Conservation (phyloP, 2,329 filamentous ascomycete genomes). For the Fusarium sp. region DNA sequence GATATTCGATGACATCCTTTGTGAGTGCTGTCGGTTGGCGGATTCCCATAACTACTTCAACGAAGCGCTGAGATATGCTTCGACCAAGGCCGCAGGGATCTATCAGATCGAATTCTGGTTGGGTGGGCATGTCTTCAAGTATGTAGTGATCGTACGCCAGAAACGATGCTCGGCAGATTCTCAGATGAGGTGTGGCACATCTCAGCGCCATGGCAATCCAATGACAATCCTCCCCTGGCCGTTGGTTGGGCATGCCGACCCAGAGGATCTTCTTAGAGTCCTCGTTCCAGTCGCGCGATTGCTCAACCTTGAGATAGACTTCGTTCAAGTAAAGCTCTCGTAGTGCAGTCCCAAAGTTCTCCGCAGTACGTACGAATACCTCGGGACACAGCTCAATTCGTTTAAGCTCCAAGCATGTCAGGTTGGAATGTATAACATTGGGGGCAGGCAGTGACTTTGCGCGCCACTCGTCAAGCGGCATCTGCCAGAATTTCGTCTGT, state of each 20-base stretch:
- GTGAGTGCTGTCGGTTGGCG: slow-evolving; percentile 54
- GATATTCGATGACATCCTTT: slow-evolving; percentile 54
- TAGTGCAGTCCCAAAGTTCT: slow-evolving; percentile 56
- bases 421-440: slow-evolving; percentile 53
- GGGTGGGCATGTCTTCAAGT: slow-evolving; percentile 48
- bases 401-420: slow-evolving; percentile 61
- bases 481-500: slow-evolving; percentile 55
- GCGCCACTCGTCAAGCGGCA: slow-evolving; percentile 57
- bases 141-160: slow-evolving; percentile 60
- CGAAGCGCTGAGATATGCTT: slow-evolving; percentile 60
- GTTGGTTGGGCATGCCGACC: slow-evolving; percentile 61
- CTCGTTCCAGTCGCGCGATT: slow-evolving; percentile 52
- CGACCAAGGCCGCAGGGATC: slow-evolving; percentile 59
- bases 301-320: slow-evolving; percentile 60
- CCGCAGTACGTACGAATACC: slow-evolving; percentile 53
- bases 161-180: slow-evolving; percentile 59
- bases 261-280: slow-evolving; percentile 57
- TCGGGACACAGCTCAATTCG: slow-evolving; percentile 57
- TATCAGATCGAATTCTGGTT: slow-evolving; percentile 56
- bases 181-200: slow-evolving; percentile 53
- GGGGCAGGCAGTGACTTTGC: slow-evolving; percentile 56
- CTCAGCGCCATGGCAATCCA: slow-evolving; percentile 62
- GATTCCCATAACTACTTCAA: slow-evolving; percentile 60
- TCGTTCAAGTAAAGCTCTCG: slow-evolving; percentile 62
- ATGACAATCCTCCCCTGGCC: slow-evolving; percentile 53